Evolutionary conservation across 169 alveolate species (phyloP), one percentile per base, ranked within the genome.

Genomic region (Perkinsus chesapeaki): DNA sequence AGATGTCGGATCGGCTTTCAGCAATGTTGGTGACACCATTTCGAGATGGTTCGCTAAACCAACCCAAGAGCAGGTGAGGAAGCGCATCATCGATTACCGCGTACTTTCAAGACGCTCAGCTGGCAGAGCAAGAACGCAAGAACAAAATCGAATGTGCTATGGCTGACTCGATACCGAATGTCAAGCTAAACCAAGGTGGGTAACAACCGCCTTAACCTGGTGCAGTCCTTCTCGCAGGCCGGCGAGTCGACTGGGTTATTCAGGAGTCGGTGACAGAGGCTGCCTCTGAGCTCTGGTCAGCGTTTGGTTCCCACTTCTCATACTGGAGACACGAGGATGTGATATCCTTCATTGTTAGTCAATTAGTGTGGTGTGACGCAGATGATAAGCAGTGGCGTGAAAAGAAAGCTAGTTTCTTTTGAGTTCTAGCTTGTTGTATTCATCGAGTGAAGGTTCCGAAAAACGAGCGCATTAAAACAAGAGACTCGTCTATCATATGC

Each of bases 341-440:
- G 3, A 23, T 60, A 1, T 60, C 82, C 23, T 60, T 60, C 82
- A 23, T 60, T 34, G 23, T 60, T 20, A 34, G 3, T 23, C 82
- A 60, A 34, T 16, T 60, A 7, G 82, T 60, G 23, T 60, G 82
- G 82, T 60, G 82, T 23, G 23, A 16, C 27, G 31, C 12, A 23
- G 82, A 60, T 60, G 82, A 60, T 60, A 60, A 60, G 82, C 82
- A 60, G 31, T 60, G 82, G 82, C 82, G 82, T 60, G 82, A 60
- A 20, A 60, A 60, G 31, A 60, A 60, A 34, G 23, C 12, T 60
- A 60, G 31, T 60, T 60, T 60, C 82, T 60, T 60, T 34, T 60
- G 82, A 60, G n/a, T n/a, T n/a, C n/a, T n/a, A n/a, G n/a, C n/a
- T n/a, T n/a, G n/a, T n/a, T n/a, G n/a, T n/a, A n/a, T n/a, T n/a